Evolutionary conservation across 345 rosid genomes (phyloP), one percentile per base, ranked within the genome.

Genomic region (Heritiera littoralis): DNA sequence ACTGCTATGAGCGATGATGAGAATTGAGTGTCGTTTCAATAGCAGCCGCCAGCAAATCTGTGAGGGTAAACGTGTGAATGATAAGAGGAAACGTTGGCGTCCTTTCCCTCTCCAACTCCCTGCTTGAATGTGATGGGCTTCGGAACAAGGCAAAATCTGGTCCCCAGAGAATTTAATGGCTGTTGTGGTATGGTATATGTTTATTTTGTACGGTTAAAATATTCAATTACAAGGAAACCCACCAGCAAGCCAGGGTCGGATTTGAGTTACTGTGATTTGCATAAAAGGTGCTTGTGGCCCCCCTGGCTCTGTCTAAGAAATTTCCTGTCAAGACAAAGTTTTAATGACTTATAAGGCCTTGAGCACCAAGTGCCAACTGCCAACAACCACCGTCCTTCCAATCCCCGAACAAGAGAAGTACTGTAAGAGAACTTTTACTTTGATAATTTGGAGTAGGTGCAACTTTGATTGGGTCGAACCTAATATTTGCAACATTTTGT

Each of bases 31-130:
- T 51, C 80, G 86, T 45, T 69, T 66, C 72, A 30, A 48, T 30
- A 52, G n/a, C 60, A 72, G 75, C 45, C 74, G 66, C 76, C 77
- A 30, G 46, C 77, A 68, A 76, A 18, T 45, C 20, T 30, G 65
- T 61, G 79, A 48, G 65, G 43, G 45, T 43, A 46, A 80, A 79
- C 73, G 48, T 77, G 88, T 87, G 85, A 79, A 74, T 86, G 86
- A 88, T 70, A 86, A 77, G 80, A 66, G 73, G 45, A 59, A 75
- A 80, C 77, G 83, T 84, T 80, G 72, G 74, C 2, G 30, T 45
- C 23, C 46, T 75, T 58, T 60, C 60, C 54, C 58, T 30, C 78
- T 52, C 61, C 46, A 32, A 43, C 7, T 60, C 43, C 28, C 68
- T 23, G 20, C 20, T 52, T 13, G 72, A 65, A 51, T 18, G 10